A percentile compares a stretch with the other conserved stretches of the same genome.
These are phyloP conservation scores for Candida sphagnicola DNA, from an alignment of 805 yeast genomes.

Conservation along the genomic window DNA sequence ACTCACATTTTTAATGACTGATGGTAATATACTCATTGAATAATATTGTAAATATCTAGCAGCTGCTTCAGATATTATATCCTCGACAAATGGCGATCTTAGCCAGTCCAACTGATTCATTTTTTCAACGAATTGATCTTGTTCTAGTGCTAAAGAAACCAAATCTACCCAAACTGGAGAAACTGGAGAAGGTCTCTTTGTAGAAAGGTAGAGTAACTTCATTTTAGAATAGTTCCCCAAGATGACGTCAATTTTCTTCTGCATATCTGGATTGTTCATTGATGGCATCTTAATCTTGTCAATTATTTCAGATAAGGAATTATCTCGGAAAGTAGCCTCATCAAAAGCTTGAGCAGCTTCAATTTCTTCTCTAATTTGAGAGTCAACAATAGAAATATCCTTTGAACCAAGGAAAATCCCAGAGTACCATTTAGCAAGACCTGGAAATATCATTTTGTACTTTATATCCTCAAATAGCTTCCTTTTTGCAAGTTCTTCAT, in stretches of 20 bases:
- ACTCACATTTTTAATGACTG: not conserved
- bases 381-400: not conserved
- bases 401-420: not conserved
- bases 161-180: slow-evolving; percentile 16
- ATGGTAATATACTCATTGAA: slow-evolving; percentile 4
- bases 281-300: not conserved
- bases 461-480: slow-evolving; percentile 14
- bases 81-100: slow-evolving; percentile 10
- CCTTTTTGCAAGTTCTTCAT: slow-evolving; percentile 18
- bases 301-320: not conserved
- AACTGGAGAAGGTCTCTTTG: slow-evolving; percentile 1
- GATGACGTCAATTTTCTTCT: slow-evolving; percentile 3
- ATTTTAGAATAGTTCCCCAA: slow-evolving; percentile 9
- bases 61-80: slow-evolving; percentile 11
- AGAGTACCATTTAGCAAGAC: slow-evolving; percentile 7
- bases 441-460: slow-evolving; percentile 3
- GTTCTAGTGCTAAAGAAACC: slow-evolving; percentile 21
- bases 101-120: slow-evolving; percentile 19
- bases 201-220: slow-evolving; percentile 11
- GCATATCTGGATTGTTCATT: slow-evolving; percentile 3
- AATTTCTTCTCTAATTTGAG: not conserved
- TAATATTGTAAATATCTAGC: slow-evolving; percentile 17
- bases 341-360: not conserved
- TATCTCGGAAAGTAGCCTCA: not conserved
- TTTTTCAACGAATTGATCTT: slow-evolving; percentile 18